Conservation (phyloP, 352 stramenopile genomes). For the Pythium coloratum region DNA sequence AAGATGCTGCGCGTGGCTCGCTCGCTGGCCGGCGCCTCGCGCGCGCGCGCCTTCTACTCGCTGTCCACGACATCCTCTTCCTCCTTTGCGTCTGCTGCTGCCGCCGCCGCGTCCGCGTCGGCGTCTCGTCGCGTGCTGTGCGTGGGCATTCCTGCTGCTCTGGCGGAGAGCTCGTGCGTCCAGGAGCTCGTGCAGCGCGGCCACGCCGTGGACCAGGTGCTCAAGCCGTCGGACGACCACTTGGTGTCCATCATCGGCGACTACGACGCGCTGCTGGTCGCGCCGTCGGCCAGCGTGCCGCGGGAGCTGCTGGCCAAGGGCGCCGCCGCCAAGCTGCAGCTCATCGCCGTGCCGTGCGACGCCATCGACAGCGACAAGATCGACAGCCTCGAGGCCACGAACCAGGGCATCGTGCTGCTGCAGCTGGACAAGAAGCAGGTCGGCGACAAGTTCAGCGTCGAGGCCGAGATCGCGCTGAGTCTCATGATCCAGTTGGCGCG, state of each 20-base stretch:
- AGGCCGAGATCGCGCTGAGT: slow-evolving; percentile 67
- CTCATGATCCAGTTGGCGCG: slow-evolving; percentile 66
- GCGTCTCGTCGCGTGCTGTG: slow-evolving; percentile 51
- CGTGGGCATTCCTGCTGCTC: slow-evolving; percentile 49
- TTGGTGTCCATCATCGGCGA: slow-evolving; percentile 35
- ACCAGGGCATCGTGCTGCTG: slow-evolving; percentile 70
- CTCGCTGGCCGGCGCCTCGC: slow-evolving; percentile 10
- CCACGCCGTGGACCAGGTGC: slow-evolving; percentile 58
- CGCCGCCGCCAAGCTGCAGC: slow-evolving; percentile 44
- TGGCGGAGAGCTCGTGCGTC: slow-evolving; percentile 54
- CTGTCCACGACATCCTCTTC: slow-evolving; percentile 9
- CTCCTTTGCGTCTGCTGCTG: background rate
- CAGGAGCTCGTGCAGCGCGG: slow-evolving; percentile 74
- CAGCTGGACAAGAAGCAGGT: slow-evolving; percentile 77
- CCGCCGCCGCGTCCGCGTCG: background rate
- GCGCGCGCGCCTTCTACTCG: slow-evolving; percentile 16
- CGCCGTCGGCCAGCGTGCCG: slow-evolving; percentile 46
- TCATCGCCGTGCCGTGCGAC: slow-evolving; percentile 57
- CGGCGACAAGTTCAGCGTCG: slow-evolving; percentile 69
- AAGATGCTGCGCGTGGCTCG: slow-evolving; percentile 4
- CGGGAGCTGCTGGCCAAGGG: slow-evolving; percentile 42
- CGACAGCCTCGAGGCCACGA: slow-evolving; percentile 76
- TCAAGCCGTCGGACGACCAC: slow-evolving; percentile 33
- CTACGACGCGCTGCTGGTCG: slow-evolving; percentile 67
- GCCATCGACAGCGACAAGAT: slow-evolving; percentile 62